Evolutionary conservation across 2,329 filamentous ascomycete genomes (phyloP).

Genomic region (Mycocentrospora acerina): DNA sequence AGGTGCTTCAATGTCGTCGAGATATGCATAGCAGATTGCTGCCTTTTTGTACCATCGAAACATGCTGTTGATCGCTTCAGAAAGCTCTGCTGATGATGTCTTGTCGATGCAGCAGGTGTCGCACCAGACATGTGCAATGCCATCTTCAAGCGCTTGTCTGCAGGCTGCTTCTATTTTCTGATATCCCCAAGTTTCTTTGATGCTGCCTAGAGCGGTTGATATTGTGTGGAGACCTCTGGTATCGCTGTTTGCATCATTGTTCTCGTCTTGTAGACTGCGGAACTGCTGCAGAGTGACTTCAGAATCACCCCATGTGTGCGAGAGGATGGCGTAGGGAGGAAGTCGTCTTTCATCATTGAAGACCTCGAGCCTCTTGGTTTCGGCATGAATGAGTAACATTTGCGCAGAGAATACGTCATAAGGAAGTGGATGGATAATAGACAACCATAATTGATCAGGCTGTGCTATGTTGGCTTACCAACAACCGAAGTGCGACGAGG

Average conservation of each 20-base stretch:
- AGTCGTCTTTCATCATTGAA: conserved; percentile 10
- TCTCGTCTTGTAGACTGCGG: neutral
- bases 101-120: conserved; percentile 18
- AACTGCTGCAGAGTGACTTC: conserved; percentile 18
- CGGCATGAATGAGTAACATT: conserved; percentile 12
- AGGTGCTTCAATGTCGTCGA: too few relatives aligned
- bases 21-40: conserved; percentile 11
- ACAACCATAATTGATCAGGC: too few relatives aligned
- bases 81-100: conserved; percentile 8
- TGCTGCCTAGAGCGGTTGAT: too few relatives aligned
- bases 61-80: conserved; percentile 19
- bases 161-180: too few relatives aligned
- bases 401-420: neutral
- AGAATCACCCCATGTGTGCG: conserved; percentile 14
- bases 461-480: too few relatives aligned
- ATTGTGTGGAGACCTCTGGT: too few relatives aligned
- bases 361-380: conserved; percentile 3
- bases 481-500: too few relatives aligned
- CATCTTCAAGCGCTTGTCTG: neutral
- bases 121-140: neutral
- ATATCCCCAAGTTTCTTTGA: too few relatives aligned
- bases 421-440: too few relatives aligned
- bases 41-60: conserved; percentile 10
- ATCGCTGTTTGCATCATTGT: too few relatives aligned
- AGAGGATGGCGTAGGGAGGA: conserved; percentile 22